phyloP scores from a whole-genome alignment of 1,139 yeast species.

The Wickerhamomyces sp. region DNA sequence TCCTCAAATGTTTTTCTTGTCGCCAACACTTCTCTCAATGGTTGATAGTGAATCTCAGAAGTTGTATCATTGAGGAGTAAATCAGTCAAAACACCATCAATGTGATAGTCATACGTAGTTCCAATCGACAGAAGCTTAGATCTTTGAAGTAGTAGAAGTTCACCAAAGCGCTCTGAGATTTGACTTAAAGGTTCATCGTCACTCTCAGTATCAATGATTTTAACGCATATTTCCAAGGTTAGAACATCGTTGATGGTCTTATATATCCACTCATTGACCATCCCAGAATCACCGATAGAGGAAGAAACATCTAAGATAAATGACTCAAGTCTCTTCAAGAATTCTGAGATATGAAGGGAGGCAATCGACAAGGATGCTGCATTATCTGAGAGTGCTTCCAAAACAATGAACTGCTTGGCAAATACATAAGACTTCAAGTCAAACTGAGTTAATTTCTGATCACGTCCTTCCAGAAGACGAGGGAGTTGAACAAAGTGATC shows the following conservation, averaged over 20 bases:
- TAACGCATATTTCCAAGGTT: conserved; percentile 11
- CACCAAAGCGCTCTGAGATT: conserved; percentile 41
- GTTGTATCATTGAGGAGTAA: conserved; percentile 3
- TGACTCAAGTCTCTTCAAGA: conserved; percentile 28
- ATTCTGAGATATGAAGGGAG: conserved; percentile 27
- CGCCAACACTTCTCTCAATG: conserved; percentile 13
- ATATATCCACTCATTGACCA: conserved; percentile 21
- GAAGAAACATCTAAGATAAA: conserved; percentile 39
- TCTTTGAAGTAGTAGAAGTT: conserved; percentile 40
- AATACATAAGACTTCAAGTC: conserved; percentile 27
- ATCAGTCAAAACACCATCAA: conserved; percentile 42
- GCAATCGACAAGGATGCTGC: conserved; percentile 35
- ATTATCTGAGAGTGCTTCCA: conserved; percentile 26
- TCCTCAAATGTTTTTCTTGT: conserved; percentile 26
- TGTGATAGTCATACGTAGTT: conserved; percentile 27
- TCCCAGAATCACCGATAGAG: conserved; percentile 17
- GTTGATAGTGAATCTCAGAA: conserved; percentile 9
- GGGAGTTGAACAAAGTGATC: conserved; percentile 4
- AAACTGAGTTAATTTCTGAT: conserved; percentile 4
- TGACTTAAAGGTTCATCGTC: conserved; percentile 8
- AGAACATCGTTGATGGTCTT: conserved; percentile 17
- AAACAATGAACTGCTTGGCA: conserved; percentile 30
- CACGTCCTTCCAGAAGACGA: conserved; percentile 1
- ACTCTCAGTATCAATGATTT: conserved; percentile 5
- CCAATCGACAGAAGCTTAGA: conserved; percentile 39